Evolutionary conservation across 1,284 basidiomycete genomes (phyloP), one percentile per base, ranked within the genome.

Genomic region (Porogramme epimiltina): DNA sequence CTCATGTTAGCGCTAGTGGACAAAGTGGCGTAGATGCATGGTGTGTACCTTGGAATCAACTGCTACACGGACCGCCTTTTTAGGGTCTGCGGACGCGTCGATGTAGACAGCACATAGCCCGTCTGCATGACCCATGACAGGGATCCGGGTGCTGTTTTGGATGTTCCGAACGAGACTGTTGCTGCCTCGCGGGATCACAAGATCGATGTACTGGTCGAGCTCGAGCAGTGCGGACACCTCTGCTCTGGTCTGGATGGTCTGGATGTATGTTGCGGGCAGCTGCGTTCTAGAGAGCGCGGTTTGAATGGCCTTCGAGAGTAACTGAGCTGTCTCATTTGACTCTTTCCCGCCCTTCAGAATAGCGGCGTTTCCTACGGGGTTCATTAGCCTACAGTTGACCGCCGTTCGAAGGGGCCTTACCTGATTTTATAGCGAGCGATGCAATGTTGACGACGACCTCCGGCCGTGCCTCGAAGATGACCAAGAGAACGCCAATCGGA

Each of bases 391-490:
- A n/a, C 5, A 42, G 25, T 23, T 20, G 16, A 20, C 18, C 20
- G 28, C 28, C 28, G 28, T 8, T 31, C 8, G 28, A 4, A 23
- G 33, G 11, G 19, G n/a, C 66, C 78, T 65, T 62, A 90, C 95
- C 96, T 24, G 92, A 95, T 73, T 98, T 99, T 72, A 99, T 93
- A 2, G 97, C 96, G 60, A 99, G 76, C 0, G 93, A 82, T 5
- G 97, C 93, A 62, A 99, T 98, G 69, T 99, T 99, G 39, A 99
- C 91, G 25, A 99, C 93, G 4, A 99, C 97, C 70, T 99, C 97
- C 1, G 97, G 97, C 31, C 97, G 81, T 3, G 96, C 93, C 72
- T 99, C 97, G 61, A 99, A 99, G 59, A 99, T 98, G 59, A 98
- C 93, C 43, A 99, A 80, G 23, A 99, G 77, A 0, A 98, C 95